Base-by-base conservation (phyloP, 805 yeast species). In the Jamesozyma gamospora region DNA sequence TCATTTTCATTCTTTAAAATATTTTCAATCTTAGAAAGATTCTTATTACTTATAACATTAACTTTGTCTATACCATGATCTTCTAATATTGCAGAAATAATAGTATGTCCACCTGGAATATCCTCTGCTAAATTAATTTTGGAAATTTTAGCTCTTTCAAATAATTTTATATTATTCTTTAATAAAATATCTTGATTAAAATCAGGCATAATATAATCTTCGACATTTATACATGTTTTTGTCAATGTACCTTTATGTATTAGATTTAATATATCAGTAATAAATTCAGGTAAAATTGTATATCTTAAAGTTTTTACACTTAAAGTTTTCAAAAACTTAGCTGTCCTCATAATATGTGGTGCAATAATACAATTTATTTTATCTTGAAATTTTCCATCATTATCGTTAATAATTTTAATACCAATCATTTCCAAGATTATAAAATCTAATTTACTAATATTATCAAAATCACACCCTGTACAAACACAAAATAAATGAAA, bases 331-430 rank as follows among this genome's bases (percentile, higher is more conserved):
- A 90, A 67, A 52, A 90, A 88, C 61, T 90, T 92, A 42, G 82
- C 95, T 0, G 97, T 90, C 47, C 96, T 67, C 50, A 82, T 55
- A n/a, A 82, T 69, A 44, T 76, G 76, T 1, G 96, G 95, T 0
- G 96, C 88, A 10, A 88, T 74, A 10, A 82, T 61, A 0, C 74
- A 60, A 50, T 75, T 73, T 33, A 69, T 58, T 35, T 66, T 32
- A 5, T 10, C 13, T 7, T 31, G 32, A 13, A 21, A 8, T n/a
- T 44, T 45, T 2, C 17, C 19, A 10, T 53, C 48, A 1, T 65
- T 53, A 6, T 62, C 63, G 12, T 58, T 54, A 6, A 61, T 57
- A 6, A 82, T 61, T 19, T 62, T 60, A 25, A 88, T 71, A 0
- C 95, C 95, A 10, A 76, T 51, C n/a, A 60, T 59, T 14, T 60